Conservation (phyloP, 106 monocot genomes). For the Dendrobium officinale region DNA sequence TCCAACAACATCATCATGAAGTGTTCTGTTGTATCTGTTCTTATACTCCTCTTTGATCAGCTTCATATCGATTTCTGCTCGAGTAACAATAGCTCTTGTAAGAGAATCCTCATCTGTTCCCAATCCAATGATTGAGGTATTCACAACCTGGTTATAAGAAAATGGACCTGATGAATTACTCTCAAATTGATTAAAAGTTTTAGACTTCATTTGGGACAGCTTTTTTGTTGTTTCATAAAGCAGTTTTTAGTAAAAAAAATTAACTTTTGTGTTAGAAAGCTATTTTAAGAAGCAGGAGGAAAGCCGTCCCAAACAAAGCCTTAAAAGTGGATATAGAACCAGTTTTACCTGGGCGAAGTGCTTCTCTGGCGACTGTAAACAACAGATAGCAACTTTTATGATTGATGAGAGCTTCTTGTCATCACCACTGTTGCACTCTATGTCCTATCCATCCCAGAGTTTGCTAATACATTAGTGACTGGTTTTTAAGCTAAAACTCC, state of each 20-base stretch:
- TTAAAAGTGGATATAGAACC: background rate
- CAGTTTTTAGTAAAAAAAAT: no score
- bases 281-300: no score
- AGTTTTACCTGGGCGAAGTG: constrained; percentile 66
- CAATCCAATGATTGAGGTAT: constrained; percentile 38
- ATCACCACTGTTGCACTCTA: constrained; percentile 17
- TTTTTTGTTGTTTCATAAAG: no score
- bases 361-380: constrained; percentile 52
- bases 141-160: constrained; percentile 34
- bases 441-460: constrained; percentile 27
- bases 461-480: no score
- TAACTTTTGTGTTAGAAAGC: no score
- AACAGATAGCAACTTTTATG: constrained; percentile 36
- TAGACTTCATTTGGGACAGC: no score
- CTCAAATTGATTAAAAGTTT: background rate
- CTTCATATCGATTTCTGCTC: constrained; percentile 71
- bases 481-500: no score
- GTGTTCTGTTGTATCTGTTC: constrained; percentile 28
- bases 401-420: constrained; percentile 13
- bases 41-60: constrained; percentile 65
- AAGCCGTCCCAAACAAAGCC: background rate
- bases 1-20: constrained; percentile 47
- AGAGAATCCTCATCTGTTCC: constrained; percentile 72
- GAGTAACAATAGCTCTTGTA: constrained; percentile 48
- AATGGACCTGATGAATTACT: background rate